A percentile compares a stretch with the other conserved stretches of the same genome.
phyloP scores from a whole-genome alignment of 352 stramenopile species.

The Phytophthora idaei region DNA sequence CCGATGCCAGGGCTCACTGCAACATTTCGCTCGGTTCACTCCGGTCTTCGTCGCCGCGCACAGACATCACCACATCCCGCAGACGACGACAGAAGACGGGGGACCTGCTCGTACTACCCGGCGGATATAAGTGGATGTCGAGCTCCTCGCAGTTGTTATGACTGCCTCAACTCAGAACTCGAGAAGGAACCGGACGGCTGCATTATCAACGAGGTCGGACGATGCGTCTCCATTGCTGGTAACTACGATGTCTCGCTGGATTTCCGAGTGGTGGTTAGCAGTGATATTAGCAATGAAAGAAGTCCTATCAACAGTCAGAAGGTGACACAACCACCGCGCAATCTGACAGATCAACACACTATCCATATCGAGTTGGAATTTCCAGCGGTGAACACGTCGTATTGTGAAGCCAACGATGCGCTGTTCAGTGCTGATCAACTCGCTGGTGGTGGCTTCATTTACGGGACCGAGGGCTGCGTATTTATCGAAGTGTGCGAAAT shows the following conservation, averaged over 20 bases:
- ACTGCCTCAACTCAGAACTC: slow-evolving; percentile 44
- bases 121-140: slow-evolving; percentile 25
- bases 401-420: slow-evolving; percentile 41
- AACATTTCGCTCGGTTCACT: slow-evolving; percentile 6
- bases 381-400: slow-evolving; percentile 42
- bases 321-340: not conserved
- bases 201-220: slow-evolving; percentile 34
- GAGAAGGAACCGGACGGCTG: slow-evolving; percentile 31
- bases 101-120: slow-evolving; percentile 43
- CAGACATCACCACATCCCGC: not conserved
- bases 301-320: slow-evolving; percentile 1
- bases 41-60: slow-evolving; percentile 12
- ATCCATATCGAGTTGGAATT: slow-evolving; percentile 28
- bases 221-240: slow-evolving; percentile 29
- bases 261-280: slow-evolving; percentile 19
- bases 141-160: slow-evolving; percentile 43
- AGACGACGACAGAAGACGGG: slow-evolving; percentile 16
- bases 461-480: slow-evolving; percentile 36
- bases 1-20: slow-evolving; percentile 12
- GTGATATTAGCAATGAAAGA: not conserved
- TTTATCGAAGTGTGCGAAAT: slow-evolving; percentile 39
- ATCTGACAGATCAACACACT: not conserved
- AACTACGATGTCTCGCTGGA: slow-evolving; percentile 39
- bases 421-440: slow-evolving; percentile 13
- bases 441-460: slow-evolving; percentile 21